Evolutionary conservation across 2,329 filamentous ascomycete genomes (phyloP).

Genomic region (Fusarium concolor): DNA sequence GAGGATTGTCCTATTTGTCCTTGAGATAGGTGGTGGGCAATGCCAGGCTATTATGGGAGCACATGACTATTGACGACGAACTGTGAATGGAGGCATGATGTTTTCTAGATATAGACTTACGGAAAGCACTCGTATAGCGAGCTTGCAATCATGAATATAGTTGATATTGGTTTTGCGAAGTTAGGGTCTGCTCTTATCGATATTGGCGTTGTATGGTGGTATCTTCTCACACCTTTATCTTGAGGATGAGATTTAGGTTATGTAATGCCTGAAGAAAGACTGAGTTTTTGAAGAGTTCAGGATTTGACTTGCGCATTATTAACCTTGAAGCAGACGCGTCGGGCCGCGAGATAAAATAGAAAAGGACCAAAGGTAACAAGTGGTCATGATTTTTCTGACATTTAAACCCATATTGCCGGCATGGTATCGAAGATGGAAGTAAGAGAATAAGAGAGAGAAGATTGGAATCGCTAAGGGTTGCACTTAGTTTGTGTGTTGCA

Average conservation of each 20-base stretch:
- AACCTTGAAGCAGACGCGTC: too few relatives aligned
- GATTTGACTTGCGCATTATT: too few relatives aligned
- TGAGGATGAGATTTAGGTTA: neutral
- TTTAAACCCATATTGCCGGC: too few relatives aligned
- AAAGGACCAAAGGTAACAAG: too few relatives aligned
- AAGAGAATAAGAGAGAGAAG: too few relatives aligned
- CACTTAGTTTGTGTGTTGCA: too few relatives aligned
- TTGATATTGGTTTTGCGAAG: conserved; percentile 10
- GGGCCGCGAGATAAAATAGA: too few relatives aligned
- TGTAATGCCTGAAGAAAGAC: too few relatives aligned
- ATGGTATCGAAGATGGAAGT: too few relatives aligned
- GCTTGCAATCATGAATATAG: conserved; percentile 28
- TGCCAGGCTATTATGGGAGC: conserved; percentile 26
- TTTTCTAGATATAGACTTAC: conserved; percentile 32
- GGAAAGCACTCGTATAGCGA: conserved; percentile 29
- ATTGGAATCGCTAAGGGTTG: too few relatives aligned
- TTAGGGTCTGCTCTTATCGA: neutral
- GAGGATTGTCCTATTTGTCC: conserved; percentile 30
- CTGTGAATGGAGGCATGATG: conserved; percentile 28
- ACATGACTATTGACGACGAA: conserved; percentile 35
- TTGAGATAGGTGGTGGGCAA: conserved; percentile 29
- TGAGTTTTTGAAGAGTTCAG: too few relatives aligned
- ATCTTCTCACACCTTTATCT: neutral
- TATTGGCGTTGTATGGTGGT: neutral
- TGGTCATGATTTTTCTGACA: too few relatives aligned